phyloP scores from a whole-genome alignment of 179 eudicot genomes.

The Pouteria campechiana region DNA sequence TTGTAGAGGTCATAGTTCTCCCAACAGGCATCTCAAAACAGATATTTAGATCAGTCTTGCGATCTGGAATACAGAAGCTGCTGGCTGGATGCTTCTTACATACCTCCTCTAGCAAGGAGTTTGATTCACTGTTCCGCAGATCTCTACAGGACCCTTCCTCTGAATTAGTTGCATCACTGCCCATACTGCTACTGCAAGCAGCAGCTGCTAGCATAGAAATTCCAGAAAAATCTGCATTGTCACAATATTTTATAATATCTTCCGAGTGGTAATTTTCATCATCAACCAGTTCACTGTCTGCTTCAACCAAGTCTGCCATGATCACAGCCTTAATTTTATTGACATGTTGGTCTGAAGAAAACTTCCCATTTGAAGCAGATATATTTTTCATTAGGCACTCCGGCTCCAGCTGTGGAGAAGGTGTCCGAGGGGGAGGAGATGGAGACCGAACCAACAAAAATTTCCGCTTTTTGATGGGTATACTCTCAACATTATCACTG shows the following conservation, averaged over 20 bases:
- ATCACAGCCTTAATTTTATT: slow-evolving; percentile 4
- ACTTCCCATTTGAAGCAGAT: slow-evolving; percentile 1
- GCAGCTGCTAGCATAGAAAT: slow-evolving; percentile 79
- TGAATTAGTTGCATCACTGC: slow-evolving; percentile 12
- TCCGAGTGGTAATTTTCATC: no score
- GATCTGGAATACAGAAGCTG: background rate
- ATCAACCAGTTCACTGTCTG: background rate
- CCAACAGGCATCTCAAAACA: background rate
- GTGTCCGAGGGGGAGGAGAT: slow-evolving; percentile 17
- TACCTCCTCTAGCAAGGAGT: no score
- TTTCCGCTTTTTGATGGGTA: slow-evolving; percentile 59
- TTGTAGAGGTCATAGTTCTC: no score
- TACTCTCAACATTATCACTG: slow-evolving; percentile 25
- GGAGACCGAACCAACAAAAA: slow-evolving; percentile 19
- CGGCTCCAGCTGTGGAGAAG: slow-evolving; percentile 9
- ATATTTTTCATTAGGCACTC: no score
- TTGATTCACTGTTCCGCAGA: no score
- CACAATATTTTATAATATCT: no score
- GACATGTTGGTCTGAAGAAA: slow-evolving; percentile 12
- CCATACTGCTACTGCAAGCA: slow-evolving; percentile 44
- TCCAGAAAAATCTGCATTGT: slow-evolving; percentile 51
- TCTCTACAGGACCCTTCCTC: slow-evolving; percentile 12
- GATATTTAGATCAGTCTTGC: background rate
- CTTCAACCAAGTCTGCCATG: slow-evolving; percentile 3
- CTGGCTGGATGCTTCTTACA: no score